A percentile compares a stretch with the other conserved stretches of the same genome.
Evolutionary conservation across 164 flowering plant species (phyloP).

Genomic region (Nymphaea thermarum): DNA sequence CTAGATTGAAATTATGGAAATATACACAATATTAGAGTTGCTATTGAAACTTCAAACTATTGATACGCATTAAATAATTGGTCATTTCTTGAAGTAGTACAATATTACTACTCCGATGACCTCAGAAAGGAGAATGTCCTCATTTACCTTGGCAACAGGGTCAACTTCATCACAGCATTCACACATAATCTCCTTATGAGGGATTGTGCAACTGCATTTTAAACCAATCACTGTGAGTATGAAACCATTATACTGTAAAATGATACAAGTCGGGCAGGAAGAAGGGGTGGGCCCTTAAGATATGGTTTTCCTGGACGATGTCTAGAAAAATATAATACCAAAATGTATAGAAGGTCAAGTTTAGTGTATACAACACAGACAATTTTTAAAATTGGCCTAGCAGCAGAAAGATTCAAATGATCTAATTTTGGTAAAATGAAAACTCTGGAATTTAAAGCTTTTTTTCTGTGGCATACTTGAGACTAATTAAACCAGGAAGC

Average conservation of each 20-base stretch:
- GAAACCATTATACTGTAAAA: no score
- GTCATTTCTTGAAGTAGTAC: neutral
- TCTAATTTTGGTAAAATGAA: no score
- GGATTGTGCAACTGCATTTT: constrained; percentile 71
- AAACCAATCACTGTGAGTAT: neutral
- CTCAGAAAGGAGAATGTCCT: neutral
- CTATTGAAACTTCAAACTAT: neutral
- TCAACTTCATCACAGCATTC: constrained; percentile 81
- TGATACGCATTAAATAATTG: neutral
- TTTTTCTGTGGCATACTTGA: no score
- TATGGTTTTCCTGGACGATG: no score
- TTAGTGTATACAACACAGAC: no score
- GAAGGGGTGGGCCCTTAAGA: no score
- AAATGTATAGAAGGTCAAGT: no score
- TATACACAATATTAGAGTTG: neutral
- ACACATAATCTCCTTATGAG: constrained; percentile 83
- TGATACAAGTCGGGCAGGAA: no score
- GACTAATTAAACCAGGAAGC: neutral
- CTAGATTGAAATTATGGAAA: constrained; percentile 21
- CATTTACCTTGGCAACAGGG: constrained; percentile 76
- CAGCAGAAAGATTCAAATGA: no score
- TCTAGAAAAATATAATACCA: no score
- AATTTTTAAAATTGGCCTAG: no score
- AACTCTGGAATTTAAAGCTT: no score
- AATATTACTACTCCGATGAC: neutral